A percentile compares a stretch with the other conserved stretches of the same genome.
Evolutionary conservation across 352 stramenopile species (phyloP).

Genomic region (Peronospora destructor): DNA sequence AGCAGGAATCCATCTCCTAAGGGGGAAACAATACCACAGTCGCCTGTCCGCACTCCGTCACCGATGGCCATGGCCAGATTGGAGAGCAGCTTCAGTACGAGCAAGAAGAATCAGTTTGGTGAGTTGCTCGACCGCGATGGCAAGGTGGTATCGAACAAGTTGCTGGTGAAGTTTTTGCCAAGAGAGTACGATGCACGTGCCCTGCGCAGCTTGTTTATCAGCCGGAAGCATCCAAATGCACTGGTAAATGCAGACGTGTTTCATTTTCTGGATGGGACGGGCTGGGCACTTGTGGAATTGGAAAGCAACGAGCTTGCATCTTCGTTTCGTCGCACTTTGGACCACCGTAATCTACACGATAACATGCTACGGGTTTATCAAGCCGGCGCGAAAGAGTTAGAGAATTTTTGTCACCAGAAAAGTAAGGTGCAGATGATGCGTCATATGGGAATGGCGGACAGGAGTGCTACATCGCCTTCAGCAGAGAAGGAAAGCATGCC

Average conservation of each 20-base stretch:
- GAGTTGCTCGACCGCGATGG: conserved; percentile 43
- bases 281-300: conserved; percentile 74
- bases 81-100: conserved; percentile 17
- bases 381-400: conserved; percentile 49
- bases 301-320: conserved; percentile 36
- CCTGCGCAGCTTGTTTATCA: conserved; percentile 45
- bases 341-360: conserved; percentile 45
- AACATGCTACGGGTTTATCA: conserved; percentile 51
- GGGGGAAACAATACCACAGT: conserved; percentile 16
- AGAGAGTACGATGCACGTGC: conserved; percentile 37
- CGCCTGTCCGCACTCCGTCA: conserved; percentile 14
- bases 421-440: conserved; percentile 40
- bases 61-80: conserved; percentile 9
- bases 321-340: conserved; percentile 47
- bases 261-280: conserved; percentile 58
- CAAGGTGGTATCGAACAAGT: conserved; percentile 46
- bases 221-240: conserved; percentile 28
- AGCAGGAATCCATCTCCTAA: conserved; percentile 39
- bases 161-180: conserved; percentile 65
- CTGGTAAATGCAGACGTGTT: conserved; percentile 59
- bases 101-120: conserved; percentile 25
- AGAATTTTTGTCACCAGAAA: conserved; percentile 48
- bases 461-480: conserved; percentile 12
- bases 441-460: conserved; percentile 20
- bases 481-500: conserved; percentile 19